phyloP scores from a whole-genome alignment of 2,329 filamentous ascomycete genomes.

The Talaromyces sp. region DNA sequence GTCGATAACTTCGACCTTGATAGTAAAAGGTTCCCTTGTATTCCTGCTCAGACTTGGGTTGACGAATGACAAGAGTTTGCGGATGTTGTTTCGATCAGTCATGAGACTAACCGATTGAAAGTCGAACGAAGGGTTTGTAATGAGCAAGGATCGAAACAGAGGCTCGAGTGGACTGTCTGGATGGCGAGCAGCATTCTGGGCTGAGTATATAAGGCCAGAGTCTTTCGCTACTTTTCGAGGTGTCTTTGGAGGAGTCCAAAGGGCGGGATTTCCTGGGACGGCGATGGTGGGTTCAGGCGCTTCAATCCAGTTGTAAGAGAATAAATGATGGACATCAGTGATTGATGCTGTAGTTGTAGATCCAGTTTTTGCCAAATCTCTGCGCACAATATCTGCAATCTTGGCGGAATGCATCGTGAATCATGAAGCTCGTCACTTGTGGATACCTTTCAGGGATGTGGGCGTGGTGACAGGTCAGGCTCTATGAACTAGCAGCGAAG shows the following conservation, averaged over 20 bases:
- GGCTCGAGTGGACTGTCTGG: conserved; percentile 47
- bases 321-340: conserved; percentile 35
- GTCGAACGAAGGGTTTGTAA: conserved; percentile 36
- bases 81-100: conserved; percentile 49
- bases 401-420: not conserved
- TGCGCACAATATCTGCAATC: not conserved
- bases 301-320: conserved; percentile 54
- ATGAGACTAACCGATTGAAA: conserved; percentile 42
- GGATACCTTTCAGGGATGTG: not conserved
- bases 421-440: not conserved
- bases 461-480: not conserved
- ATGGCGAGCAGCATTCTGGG: conserved; percentile 47
- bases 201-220: conserved; percentile 42
- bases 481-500: not conserved
- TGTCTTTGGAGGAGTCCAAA: conserved; percentile 35
- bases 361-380: not conserved
- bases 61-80: conserved; percentile 49
- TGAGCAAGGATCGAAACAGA: conserved; percentile 46
- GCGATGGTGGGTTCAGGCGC: conserved; percentile 42
- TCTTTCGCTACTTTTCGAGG: conserved; percentile 27
- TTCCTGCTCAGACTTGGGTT: conserved; percentile 26
- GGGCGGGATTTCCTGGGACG: conserved; percentile 45
- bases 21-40: conserved; percentile 38
- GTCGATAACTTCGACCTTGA: conserved; percentile 40
- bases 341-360: conserved; percentile 9